Evolutionary conservation across 345 rosid genomes (phyloP), one percentile per base, ranked within the genome.

Genomic region (Murraya koenigii): DNA sequence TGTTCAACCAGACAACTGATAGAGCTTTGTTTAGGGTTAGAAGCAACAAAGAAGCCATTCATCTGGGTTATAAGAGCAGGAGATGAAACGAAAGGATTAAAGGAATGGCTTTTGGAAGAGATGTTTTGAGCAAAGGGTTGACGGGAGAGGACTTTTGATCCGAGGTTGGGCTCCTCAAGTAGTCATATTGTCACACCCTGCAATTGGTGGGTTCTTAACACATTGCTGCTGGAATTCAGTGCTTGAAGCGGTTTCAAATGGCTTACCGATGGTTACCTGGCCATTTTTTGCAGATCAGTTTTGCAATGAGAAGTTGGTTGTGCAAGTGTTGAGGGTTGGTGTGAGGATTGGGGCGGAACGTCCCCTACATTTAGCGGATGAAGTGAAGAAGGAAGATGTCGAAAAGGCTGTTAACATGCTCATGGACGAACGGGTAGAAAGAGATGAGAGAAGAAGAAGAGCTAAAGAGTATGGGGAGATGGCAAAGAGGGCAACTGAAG

Each of bases 111-210:
- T 26, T 2, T 0, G 0, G 66, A 61, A 61, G 66, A 26, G 0
- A 61, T n/a, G 28, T 0, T 61, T 61, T 61, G 66, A 61, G 66
- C 36, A 28, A 28, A 61, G 66, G 66, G 13, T 61, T 28, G 30
- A 61, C 28, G 66, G 66, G 32, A 61, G 66, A 61, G 35, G 66
- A 13, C 36, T 62, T 62, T 28, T 62, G 66, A 62, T 62, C 66
- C 19, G 35, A 38, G 66, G 66, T 62, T 62, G 66, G 66, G 66
- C 66, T 28, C 66, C 66, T 62, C 66, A 62, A 17, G 19, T 62
- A 0, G 36, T 28, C 4, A 62, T 62, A 28, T 14, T 62, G 32
- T 30, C 66, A 30, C 66, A 62, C 33, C 66, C 66, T 14, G 10
- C 66, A 15, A 15, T 30, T 62, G 66, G 66, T 1, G 38, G 66